These are phyloP conservation scores for Xylona heveae DNA, from an alignment of 495 filamentous ascomycete species.

Conservation along the genomic window DNA sequence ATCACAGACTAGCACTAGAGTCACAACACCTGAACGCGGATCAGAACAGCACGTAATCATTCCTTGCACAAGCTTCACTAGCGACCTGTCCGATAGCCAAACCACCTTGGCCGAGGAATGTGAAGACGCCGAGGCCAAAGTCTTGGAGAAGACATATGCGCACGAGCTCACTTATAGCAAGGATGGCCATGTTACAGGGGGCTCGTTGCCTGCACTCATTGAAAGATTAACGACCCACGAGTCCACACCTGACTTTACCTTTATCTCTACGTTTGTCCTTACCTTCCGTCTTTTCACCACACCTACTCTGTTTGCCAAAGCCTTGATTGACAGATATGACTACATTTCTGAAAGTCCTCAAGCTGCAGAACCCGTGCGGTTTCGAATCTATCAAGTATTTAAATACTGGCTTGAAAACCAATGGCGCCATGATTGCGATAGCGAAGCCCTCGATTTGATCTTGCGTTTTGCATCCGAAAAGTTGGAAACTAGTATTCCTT, in stretches of 20 bases:
- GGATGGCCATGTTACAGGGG: conserved; percentile 85
- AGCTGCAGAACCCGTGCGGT: conserved; percentile 56
- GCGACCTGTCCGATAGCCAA: conserved; percentile 31
- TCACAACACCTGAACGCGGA: too few relatives aligned
- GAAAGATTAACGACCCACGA: conserved; percentile 88
- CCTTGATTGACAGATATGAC: conserved; percentile 74
- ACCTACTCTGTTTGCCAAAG: conserved; percentile 55
- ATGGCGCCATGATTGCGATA: conserved; percentile 70
- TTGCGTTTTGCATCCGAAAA: conserved; percentile 54
- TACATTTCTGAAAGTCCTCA: conserved; percentile 61
- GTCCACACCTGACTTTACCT: conserved; percentile 78
- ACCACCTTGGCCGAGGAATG: conserved; percentile 47
- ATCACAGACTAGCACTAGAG: too few relatives aligned
- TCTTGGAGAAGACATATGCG: conserved; percentile 67
- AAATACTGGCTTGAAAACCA: conserved; percentile 95
- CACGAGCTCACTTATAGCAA: conserved; percentile 86
- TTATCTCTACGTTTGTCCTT: conserved; percentile 88
- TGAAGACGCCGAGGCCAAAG: conserved; percentile 57
- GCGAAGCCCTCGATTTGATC: conserved; percentile 52
- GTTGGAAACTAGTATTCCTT: conserved; percentile 43
- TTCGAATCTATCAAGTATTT: conserved; percentile 89
- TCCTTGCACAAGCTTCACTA: too few relatives aligned
- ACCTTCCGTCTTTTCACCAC: conserved; percentile 92
- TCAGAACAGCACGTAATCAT: conserved; percentile 55
- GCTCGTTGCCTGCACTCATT: conserved; percentile 74